Evolutionary conservation across 164 flowering plant genomes (phyloP), one percentile per base, ranked within the genome.

Genomic region (Dillenia suffruticosa): DNA sequence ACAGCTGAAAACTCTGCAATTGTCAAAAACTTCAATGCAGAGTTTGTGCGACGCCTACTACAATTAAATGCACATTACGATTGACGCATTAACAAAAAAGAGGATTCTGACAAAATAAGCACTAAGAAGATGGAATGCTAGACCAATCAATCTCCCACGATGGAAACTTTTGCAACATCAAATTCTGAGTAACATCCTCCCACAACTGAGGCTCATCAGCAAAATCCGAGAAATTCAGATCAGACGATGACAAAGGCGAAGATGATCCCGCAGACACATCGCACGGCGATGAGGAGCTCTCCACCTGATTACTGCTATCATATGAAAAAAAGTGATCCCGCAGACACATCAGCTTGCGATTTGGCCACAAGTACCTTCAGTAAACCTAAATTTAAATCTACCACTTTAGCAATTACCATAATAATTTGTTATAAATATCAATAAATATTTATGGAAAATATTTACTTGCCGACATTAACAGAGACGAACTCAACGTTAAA

Each of bases 141-240:
- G 76, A 87, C 98, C 98, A 92, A 66, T 92, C 96, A 9, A 87
- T 80, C 74, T 89, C 96, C 59, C 73, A 75, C 2, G 98, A 92
- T 2, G 96, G 96, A 58, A 65, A 77, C 66, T 85, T 86, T 70
- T 77, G 71, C 83, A 92, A 72, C 73, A 58, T 45, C 44, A 79
- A 79, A 67, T 74, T 77, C 68, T 82, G 89, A 52, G 74, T 67
- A 14, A 58, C 73, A 44, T 54, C 53, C 61, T 70, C 72, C 71
- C 64, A 16, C 60, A n/a, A 19, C 13, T 54, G 76, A 10, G 65
- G 68, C 13, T 73, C 59, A 54, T 80, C 92, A 7, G 60, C 52
- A 52, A 66, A 68, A 14, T 77, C 89, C 1, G 71, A 71, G 52
- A 84, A 78, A n/a, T 82, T 79, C 24, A 83, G 70, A 53, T 77